phyloP scores from a whole-genome alignment of 495 filamentous ascomycete genomes.

The Aspergillus sparsus region DNA sequence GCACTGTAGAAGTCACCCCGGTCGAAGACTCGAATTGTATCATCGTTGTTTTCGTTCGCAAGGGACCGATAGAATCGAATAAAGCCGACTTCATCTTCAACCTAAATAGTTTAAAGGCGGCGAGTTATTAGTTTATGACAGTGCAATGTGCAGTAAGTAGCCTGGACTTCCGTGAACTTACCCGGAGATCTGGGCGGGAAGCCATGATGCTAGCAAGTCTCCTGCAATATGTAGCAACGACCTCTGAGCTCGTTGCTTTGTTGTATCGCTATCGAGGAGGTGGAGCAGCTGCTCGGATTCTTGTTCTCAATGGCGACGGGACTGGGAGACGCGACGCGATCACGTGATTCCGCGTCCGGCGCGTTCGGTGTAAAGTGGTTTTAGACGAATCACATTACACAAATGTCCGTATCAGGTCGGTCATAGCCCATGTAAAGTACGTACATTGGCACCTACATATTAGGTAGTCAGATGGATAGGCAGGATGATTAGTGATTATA shows the following conservation, averaged over 20 bases:
- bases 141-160: too few relatives aligned
- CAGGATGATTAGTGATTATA: too few relatives aligned
- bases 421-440: too few relatives aligned
- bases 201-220: slow-evolving; percentile 61
- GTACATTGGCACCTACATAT: too few relatives aligned
- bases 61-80: slow-evolving; percentile 91
- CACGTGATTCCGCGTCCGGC: slow-evolving; percentile 45
- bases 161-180: slow-evolving; percentile 29
- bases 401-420: too few relatives aligned
- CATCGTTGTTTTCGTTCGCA: slow-evolving; percentile 62
- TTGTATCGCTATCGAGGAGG: neutral
- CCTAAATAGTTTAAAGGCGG: slow-evolving; percentile 46
- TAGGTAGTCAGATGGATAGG: too few relatives aligned
- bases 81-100: slow-evolving; percentile 95
- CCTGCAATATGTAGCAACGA: slow-evolving; percentile 18
- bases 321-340: slow-evolving; percentile 35
- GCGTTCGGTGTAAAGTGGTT: slow-evolving; percentile 39
- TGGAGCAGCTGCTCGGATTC: slow-evolving; percentile 10
- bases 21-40: slow-evolving; percentile 81
- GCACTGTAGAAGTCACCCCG: slow-evolving; percentile 94
- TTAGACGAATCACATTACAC: slow-evolving; percentile 14
- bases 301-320: slow-evolving; percentile 9
- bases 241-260: slow-evolving; percentile 6
- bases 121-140: neutral
- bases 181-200: slow-evolving; percentile 89